phyloP scores from a whole-genome alignment of 164 flowering plant species.

The Houttuynia cordata region DNA sequence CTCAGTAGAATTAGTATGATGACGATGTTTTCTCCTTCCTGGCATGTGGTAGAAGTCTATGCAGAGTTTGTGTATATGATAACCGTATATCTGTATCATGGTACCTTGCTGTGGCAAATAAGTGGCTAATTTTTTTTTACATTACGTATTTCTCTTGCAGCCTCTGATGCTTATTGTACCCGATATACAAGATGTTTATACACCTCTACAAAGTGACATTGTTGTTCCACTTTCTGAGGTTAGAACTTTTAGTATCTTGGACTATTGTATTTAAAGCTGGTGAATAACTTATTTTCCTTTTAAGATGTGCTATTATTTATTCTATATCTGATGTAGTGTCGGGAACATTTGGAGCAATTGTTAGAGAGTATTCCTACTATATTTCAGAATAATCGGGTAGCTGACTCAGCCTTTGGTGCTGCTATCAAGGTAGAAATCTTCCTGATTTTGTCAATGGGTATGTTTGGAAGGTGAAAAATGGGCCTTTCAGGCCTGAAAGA shows the following conservation, averaged over 20 bases:
- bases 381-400: conserved; percentile 68
- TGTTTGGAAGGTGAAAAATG: no score
- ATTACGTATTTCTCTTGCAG: conserved; percentile 25
- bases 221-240: conserved; percentile 95
- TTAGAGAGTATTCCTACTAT: conserved; percentile 88
- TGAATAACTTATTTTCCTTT: not conserved
- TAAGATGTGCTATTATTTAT: not conserved
- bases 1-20: no score
- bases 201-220: conserved; percentile 89
- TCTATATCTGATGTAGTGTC: conserved; percentile 45
- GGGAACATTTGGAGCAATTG: conserved; percentile 78
- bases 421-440: conserved; percentile 60
- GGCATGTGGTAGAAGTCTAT: no score
- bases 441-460: no score
- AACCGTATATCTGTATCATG: no score
- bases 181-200: conserved; percentile 96
- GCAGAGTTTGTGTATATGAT: no score
- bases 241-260: conserved; percentile 5
- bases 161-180: conserved; percentile 98
- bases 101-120: no score
- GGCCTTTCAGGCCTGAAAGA: no score
- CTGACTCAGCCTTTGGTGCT: conserved; percentile 96
- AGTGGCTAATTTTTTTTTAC: no score
- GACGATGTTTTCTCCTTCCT: no score
- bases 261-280: not conserved